Evolutionary conservation across 306 rosid genomes (phyloP).

Genomic region (Astragalus glycyphyllos): DNA sequence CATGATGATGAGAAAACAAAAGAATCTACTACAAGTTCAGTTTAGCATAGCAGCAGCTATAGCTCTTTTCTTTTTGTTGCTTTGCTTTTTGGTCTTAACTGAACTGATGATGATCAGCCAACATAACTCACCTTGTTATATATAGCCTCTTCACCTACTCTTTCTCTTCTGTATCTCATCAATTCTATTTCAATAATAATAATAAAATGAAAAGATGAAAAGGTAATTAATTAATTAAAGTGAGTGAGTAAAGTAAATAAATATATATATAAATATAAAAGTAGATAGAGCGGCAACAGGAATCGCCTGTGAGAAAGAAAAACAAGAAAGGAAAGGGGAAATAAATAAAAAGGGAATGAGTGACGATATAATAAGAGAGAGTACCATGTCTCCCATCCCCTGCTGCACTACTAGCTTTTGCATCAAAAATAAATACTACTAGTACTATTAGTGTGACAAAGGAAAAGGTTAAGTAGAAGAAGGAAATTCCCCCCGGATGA

Average conservation of each 20-base stretch:
- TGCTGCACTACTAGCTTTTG: constrained; percentile 46
- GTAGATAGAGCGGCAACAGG: constrained; percentile 63
- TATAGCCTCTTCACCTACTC: constrained; percentile 80
- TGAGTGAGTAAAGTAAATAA: too few species aligned
- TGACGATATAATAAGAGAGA: constrained; percentile 14
- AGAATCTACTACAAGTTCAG: too few species aligned
- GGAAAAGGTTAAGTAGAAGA: constrained; percentile 37
- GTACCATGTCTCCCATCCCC: constrained; percentile 61
- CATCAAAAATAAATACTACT: constrained; percentile 42
- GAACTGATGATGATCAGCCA: constrained; percentile 37
- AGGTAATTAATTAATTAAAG: not conserved
- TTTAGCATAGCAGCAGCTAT: constrained; percentile 3
- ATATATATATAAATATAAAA: constrained; percentile 32
- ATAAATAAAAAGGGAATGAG: constrained; percentile 45
- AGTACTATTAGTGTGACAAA: constrained; percentile 5
- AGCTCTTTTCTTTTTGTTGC: constrained; percentile 57
- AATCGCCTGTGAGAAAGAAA: constrained; percentile 74
- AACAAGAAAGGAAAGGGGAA: constrained; percentile 60
- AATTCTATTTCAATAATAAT: constrained; percentile 22
- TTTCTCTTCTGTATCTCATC: constrained; percentile 1
- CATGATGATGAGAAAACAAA: constrained; percentile 59
- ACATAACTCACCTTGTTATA: constrained; percentile 49
- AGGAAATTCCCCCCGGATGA: constrained; percentile 63
- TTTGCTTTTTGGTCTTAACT: constrained; percentile 50
- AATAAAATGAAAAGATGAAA: constrained; percentile 16